Evolutionary conservation across 2,329 filamentous ascomycete species (phyloP).

Genomic region (Aspergillus novofumigatus): DNA sequence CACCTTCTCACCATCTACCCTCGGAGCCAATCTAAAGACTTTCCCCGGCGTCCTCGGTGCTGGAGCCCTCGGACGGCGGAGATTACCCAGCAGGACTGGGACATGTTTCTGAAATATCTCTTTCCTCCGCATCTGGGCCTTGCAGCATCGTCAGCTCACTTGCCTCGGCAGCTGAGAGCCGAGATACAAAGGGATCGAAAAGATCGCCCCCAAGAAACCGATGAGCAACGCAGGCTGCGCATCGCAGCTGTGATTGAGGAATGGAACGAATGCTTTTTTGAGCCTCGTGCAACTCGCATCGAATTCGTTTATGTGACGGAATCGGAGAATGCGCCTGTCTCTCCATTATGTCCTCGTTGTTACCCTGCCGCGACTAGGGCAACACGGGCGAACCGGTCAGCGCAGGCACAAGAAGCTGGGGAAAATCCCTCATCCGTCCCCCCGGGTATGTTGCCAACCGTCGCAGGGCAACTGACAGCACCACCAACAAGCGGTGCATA

Average conservation of each 20-base stretch:
- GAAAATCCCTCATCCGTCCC: constrained; percentile 2
- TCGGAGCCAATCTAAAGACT: constrained; percentile 39
- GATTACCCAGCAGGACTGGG: constrained; percentile 41
- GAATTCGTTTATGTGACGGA: constrained; percentile 33
- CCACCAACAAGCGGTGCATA: constrained; percentile 5
- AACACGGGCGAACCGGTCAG: constrained; percentile 17
- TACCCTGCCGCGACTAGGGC: constrained; percentile 37
- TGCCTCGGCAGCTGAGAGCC: constrained; percentile 36
- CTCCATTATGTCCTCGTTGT: constrained; percentile 38
- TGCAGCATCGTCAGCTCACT: constrained; percentile 32
- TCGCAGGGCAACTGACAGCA: constrained; percentile 6
- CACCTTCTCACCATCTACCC: constrained; percentile 40
- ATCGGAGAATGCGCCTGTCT: constrained; percentile 27
- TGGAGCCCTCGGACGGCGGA: constrained; percentile 33
- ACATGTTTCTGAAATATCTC: constrained; percentile 40
- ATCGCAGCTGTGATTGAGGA: constrained; percentile 39
- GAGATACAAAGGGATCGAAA: constrained; percentile 41
- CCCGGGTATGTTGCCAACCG: constrained; percentile 3
- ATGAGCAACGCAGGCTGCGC: constrained; percentile 35
- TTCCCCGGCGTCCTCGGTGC: constrained; percentile 39
- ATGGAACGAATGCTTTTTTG: constrained; percentile 44
- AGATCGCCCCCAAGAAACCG: constrained; percentile 40
- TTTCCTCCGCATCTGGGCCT: constrained; percentile 38
- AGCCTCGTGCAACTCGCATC: constrained; percentile 31
- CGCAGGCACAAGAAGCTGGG: constrained; percentile 8